Conservation (phyloP, 192 early-diverging fungal species). For the Coemansia sp. region DNA sequence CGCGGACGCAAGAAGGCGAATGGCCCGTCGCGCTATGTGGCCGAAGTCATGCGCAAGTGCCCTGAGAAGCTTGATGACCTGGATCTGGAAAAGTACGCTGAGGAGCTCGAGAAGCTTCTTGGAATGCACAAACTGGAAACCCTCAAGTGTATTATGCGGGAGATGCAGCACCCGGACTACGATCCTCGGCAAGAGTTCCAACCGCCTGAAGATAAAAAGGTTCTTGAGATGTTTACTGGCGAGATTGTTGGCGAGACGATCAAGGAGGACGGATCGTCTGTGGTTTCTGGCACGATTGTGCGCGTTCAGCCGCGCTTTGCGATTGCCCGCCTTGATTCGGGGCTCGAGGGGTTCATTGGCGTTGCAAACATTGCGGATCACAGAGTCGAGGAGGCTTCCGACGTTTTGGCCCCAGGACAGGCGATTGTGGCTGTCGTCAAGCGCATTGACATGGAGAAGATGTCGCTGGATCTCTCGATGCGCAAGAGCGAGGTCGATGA, state of each 20-base stretch:
- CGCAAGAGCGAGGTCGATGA: slow-evolving; percentile 59
- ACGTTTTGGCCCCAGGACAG: slow-evolving; percentile 67
- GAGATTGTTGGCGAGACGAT: slow-evolving; percentile 72
- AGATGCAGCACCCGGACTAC: slow-evolving; percentile 77
- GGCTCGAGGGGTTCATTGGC: slow-evolving; percentile 82
- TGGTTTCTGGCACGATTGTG: slow-evolving; percentile 68
- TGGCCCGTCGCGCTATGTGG: slow-evolving; percentile 71
- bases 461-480: slow-evolving; percentile 74
- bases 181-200: slow-evolving; percentile 69
- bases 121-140: slow-evolving; percentile 78
- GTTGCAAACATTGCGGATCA: slow-evolving; percentile 61
- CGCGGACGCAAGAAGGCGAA: slow-evolving; percentile 18
- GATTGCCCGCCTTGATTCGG: slow-evolving; percentile 72
- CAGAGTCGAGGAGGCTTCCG: slow-evolving; percentile 57
- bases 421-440: slow-evolving; percentile 74
- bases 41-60: slow-evolving; percentile 73
- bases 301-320: slow-evolving; percentile 74
- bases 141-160: slow-evolving; percentile 81
- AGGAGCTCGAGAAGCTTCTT: slow-evolving; percentile 71
- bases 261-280: slow-evolving; percentile 58
- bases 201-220: slow-evolving; percentile 56
- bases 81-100: slow-evolving; percentile 86
- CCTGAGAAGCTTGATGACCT: slow-evolving; percentile 82
- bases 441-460: slow-evolving; percentile 73
- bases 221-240: slow-evolving; percentile 84